A percentile compares a stretch with the other conserved stretches of the same genome.
phyloP scores from a whole-genome alignment of 495 filamentous ascomycete genomes.

The Daldinia concentrica region DNA sequence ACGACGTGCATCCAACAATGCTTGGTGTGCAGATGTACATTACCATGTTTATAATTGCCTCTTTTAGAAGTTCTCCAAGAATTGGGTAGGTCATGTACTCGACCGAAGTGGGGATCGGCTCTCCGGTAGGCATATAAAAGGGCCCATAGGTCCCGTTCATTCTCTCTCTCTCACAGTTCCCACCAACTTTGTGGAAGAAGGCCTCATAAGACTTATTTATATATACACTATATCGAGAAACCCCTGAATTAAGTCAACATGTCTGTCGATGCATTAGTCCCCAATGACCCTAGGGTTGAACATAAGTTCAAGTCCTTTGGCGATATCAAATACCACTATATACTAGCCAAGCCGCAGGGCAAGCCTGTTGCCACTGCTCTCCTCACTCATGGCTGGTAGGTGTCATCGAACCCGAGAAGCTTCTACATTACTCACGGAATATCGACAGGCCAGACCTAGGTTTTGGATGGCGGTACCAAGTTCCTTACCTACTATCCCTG shows the following conservation, averaged over 20 bases:
- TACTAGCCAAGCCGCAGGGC: conserved; percentile 67
- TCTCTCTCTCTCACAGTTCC: not conserved
- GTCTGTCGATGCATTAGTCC: conserved; percentile 65
- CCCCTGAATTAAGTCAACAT: not conserved
- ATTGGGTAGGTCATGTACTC: conserved; percentile 10
- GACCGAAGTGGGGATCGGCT: conserved; percentile 14
- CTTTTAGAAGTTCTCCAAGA: conserved; percentile 20
- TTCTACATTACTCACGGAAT: conserved; percentile 53
- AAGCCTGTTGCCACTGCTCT: conserved; percentile 69
- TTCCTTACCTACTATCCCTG: conserved; percentile 74
- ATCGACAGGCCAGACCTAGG: conserved; percentile 66
- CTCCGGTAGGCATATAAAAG: conserved; percentile 22
- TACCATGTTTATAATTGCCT: conserved; percentile 2
- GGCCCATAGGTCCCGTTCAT: not conserved
- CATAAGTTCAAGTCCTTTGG: conserved; percentile 68
- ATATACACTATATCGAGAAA: not conserved
- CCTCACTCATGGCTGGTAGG: conserved; percentile 66
- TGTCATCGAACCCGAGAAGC: not conserved
- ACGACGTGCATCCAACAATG: too few species aligned
- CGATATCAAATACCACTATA: conserved; percentile 74
- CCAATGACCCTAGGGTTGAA: conserved; percentile 70
- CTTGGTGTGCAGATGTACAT: too few species aligned
- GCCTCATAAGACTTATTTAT: not conserved
- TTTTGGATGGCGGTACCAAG: conserved; percentile 83
- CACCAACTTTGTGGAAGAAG: not conserved